Percentiles rank a stretch among this genome's conserved stretches.
These are phyloP conservation scores for Microbotryomycetes sp. DNA, from an alignment of 1,284 basidiomycete species.

Conservation along the genomic window DNA sequence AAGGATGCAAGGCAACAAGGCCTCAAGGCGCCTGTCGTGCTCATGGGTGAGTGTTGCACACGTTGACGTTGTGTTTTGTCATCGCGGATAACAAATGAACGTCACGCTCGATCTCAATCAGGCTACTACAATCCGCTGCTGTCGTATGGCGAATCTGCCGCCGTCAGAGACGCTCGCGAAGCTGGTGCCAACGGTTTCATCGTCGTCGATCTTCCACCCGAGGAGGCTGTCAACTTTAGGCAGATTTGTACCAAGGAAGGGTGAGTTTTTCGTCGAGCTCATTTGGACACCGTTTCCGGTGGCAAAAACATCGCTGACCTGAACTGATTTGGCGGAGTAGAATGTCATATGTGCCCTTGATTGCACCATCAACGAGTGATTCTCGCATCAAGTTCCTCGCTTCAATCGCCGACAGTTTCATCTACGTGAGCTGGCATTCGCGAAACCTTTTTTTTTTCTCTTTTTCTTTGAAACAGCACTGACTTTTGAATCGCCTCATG, in stretches of 20 bases:
- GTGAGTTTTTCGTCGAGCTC: constrained; percentile 50
- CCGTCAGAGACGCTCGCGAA: constrained; percentile 76
- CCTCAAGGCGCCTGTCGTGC: constrained; percentile 74
- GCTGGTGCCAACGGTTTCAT: constrained; percentile 97
- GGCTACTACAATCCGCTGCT: constrained; percentile 96
- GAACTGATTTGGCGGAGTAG: constrained; percentile 48
- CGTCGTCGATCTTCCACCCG: constrained; percentile 93
- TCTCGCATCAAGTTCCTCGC: constrained; percentile 83
- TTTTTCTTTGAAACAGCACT: neutral
- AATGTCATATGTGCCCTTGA: constrained; percentile 90
- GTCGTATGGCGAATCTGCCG: constrained; percentile 89
- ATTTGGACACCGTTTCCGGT: neutral
- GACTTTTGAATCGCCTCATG: neutral
- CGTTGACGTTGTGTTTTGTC: constrained; percentile 11
- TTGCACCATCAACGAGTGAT: constrained; percentile 87
- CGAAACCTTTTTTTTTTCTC: neutral
- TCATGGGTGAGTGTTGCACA: constrained; percentile 69
- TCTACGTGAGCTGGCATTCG: constrained; percentile 61
- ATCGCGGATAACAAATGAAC: neutral
- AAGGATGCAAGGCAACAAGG: constrained; percentile 72
- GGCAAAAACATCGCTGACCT: too few relatives aligned
- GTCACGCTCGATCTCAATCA: constrained; percentile 40
- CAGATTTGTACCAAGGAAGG: constrained; percentile 71
- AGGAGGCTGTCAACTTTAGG: constrained; percentile 87
- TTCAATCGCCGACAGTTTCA: constrained; percentile 91